Percentiles rank a stretch among this genome's conserved stretches.
These are phyloP conservation scores for Alnus glutinosa DNA, from an alignment of 306 rosid genomes.

Conservation along the genomic window DNA sequence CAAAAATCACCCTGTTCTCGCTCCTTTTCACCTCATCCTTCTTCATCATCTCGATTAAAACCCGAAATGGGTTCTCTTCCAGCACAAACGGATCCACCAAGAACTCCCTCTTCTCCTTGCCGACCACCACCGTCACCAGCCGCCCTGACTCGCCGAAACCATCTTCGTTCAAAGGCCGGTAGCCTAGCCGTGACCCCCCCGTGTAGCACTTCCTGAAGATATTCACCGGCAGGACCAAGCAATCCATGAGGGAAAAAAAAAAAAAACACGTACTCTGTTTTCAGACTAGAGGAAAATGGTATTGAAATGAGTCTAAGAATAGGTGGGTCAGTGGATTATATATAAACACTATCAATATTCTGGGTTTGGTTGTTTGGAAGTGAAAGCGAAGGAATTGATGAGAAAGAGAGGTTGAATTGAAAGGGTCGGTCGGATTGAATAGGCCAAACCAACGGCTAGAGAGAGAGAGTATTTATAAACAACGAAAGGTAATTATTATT, in stretches of 20 bases:
- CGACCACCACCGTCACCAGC: constrained; percentile 78
- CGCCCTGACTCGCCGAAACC: constrained; percentile 31
- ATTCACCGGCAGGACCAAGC: constrained; percentile 71
- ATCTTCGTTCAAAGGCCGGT: constrained; percentile 40
- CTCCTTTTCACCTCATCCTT: constrained; percentile 17
- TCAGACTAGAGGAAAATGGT: background rate
- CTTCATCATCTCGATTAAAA: constrained; percentile 60
- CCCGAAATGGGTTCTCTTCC: constrained; percentile 68
- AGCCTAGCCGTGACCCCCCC: constrained; percentile 47
- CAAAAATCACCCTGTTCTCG: constrained; percentile 45
- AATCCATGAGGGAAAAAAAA: constrained; percentile 54
- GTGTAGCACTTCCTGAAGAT: constrained; percentile 50
- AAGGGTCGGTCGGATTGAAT: constrained; percentile 14
- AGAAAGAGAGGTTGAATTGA: background rate
- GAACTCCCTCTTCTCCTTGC: constrained; percentile 77
- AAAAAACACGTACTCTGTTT: no score
- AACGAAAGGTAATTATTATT: background rate
- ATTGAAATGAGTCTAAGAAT: background rate
- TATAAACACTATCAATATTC: background rate
- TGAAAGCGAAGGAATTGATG: constrained; percentile 29
- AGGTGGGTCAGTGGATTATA: no score
- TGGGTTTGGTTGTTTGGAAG: constrained; percentile 18
- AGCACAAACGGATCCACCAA: constrained; percentile 75
- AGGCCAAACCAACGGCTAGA: constrained; percentile 30
- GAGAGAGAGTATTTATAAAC: background rate